These are phyloP conservation scores for Ceratocystis harringtonii DNA, from an alignment of 2,329 filamentous ascomycete genomes.

Conservation along the genomic window DNA sequence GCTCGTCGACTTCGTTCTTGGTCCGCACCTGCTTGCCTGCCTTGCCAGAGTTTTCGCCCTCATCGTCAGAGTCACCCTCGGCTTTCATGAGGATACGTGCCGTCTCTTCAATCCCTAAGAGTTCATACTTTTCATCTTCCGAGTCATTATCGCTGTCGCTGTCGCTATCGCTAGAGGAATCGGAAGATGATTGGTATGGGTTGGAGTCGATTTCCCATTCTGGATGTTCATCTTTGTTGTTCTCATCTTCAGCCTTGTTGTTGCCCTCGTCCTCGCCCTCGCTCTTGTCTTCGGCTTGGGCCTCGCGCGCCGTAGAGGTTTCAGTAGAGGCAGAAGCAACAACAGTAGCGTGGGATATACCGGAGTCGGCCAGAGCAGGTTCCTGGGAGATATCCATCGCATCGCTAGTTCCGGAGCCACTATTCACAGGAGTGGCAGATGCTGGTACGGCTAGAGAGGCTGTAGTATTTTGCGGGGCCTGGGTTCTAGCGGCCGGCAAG, in stretches of 20 bases:
- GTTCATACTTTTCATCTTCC: slow-evolving; percentile 49
- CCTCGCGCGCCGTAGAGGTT: no score
- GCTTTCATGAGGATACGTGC: slow-evolving; percentile 73
- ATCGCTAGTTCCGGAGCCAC: not conserved
- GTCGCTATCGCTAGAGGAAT: slow-evolving; percentile 45
- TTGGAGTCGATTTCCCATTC: slow-evolving; percentile 80
- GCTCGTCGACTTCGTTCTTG: slow-evolving; percentile 61
- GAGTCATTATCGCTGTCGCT: slow-evolving; percentile 44
- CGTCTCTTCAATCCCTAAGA: slow-evolving; percentile 68
- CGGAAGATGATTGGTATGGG: slow-evolving; percentile 53
- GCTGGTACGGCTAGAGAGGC: not conserved
- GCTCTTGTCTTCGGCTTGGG: not conserved
- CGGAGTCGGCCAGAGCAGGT: not conserved
- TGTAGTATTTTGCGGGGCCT: slow-evolving; percentile 2
- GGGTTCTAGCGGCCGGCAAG: slow-evolving; percentile 3
- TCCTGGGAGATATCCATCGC: not conserved
- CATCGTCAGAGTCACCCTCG: slow-evolving; percentile 67
- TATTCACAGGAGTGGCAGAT: not conserved
- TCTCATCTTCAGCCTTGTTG: not conserved
- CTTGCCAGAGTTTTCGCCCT: slow-evolving; percentile 31
- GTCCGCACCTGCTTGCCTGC: slow-evolving; percentile 46
- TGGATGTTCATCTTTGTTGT: slow-evolving; percentile 33
- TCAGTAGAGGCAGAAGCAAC: not conserved
- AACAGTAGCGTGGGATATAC: not conserved
- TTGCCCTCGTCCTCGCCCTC: not conserved